Percentiles rank a stretch among this genome's conserved stretches.
These are phyloP conservation scores for Geotrichum fermentans DNA, from an alignment of 1,139 yeast genomes.

Conservation along the genomic window DNA sequence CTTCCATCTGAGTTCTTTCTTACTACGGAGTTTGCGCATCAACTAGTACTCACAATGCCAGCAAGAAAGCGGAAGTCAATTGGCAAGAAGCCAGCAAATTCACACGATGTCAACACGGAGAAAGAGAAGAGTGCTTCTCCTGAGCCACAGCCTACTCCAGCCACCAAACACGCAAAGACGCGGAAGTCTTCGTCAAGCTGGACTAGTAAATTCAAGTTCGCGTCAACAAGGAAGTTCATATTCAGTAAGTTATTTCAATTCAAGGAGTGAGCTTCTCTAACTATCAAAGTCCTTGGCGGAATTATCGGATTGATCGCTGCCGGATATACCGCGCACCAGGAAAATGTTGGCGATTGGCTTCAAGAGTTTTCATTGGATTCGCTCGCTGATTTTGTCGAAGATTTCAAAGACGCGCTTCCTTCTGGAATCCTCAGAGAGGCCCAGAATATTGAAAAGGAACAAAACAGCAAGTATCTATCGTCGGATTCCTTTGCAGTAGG, in stretches of 20 bases:
- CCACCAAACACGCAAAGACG: too few relatives aligned
- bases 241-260: slow-evolving; percentile 6
- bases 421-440: slow-evolving; percentile 56
- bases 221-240: slow-evolving; percentile 14
- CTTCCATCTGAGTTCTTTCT: too few relatives aligned
- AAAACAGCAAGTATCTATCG: slow-evolving; percentile 21
- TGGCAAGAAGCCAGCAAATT: neutral
- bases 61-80: slow-evolving; percentile 4
- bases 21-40: too few relatives aligned
- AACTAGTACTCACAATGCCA: neutral
- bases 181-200: too few relatives aligned
- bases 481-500: slow-evolving; percentile 67
- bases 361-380: slow-evolving; percentile 51
- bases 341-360: slow-evolving; percentile 48
- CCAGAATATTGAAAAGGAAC: slow-evolving; percentile 46
- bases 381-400: slow-evolving; percentile 33
- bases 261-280: neutral
- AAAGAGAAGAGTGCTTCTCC: too few relatives aligned
- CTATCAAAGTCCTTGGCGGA: slow-evolving; percentile 46
- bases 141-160: too few relatives aligned
- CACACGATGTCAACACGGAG: neutral
- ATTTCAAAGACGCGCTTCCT: slow-evolving; percentile 49
- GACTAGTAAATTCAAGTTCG: neutral
- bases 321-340: slow-evolving; percentile 52
- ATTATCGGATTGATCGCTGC: slow-evolving; percentile 64